Evolutionary conservation across 768 basidiomycete genomes (phyloP).

Genomic region (Termitomyces sp.): DNA sequence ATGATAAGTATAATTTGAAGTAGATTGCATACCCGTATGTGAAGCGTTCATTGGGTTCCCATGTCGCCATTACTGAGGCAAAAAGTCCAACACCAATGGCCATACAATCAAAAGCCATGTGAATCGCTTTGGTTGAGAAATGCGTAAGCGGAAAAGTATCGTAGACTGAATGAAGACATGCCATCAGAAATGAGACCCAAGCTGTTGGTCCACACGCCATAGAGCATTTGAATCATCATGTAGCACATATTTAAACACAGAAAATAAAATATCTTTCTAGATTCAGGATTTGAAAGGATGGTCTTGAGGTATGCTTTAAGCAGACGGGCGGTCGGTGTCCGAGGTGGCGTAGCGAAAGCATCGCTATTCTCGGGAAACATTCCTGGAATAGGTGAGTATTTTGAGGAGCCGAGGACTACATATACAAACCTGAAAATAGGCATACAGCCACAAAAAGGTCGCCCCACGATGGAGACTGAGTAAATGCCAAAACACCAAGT

Average conservation of each 20-base stretch:
- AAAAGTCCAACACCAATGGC: constrained; percentile 93
- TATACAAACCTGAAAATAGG: constrained; percentile 56
- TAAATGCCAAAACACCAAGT: constrained; percentile 58
- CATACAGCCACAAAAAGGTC: constrained; percentile 54
- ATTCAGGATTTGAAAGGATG: constrained; percentile 87
- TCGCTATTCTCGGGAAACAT: constrained; percentile 46
- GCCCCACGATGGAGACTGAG: constrained; percentile 49
- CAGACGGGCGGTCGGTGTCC: constrained; percentile 48
- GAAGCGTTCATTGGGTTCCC: constrained; percentile 91
- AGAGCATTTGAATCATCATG: constrained; percentile 96
- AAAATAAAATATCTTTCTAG: constrained; percentile 95
- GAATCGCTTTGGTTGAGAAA: constrained; percentile 62
- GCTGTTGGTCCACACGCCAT: constrained; percentile 97
- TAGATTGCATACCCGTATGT: constrained; percentile 75
- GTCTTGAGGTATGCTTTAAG: constrained; percentile 77
- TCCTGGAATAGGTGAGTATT: constrained; percentile 28
- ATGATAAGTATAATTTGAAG: neutral
- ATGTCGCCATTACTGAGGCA: constrained; percentile 96
- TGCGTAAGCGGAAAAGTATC: constrained; percentile 2
- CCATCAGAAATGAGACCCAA: constrained; percentile 96
- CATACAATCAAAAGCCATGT: constrained; percentile 99
- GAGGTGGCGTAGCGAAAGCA: constrained; percentile 33
- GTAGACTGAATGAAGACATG: constrained; percentile 22
- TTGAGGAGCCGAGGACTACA: neutral
- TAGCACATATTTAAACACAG: constrained; percentile 89